Conservation (phyloP, 2,329 filamentous ascomycete genomes). For the Bipolaris sorokiniana region DNA sequence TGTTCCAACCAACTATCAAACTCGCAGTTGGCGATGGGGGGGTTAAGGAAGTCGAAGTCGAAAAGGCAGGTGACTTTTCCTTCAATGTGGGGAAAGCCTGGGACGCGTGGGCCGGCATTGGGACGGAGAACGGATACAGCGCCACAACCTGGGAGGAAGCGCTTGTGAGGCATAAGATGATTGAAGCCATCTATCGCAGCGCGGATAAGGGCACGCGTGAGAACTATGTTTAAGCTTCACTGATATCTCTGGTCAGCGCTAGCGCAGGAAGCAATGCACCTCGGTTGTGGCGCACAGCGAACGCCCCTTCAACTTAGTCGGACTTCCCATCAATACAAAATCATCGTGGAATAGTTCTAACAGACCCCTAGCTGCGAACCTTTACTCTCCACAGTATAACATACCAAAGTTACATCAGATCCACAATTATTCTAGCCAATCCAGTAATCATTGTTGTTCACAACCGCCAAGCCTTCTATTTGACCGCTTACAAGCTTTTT, state of each 20-base stretch:
- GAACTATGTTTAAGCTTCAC: constrained; percentile 31
- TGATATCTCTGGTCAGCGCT: background rate
- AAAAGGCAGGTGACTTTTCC: constrained; percentile 54
- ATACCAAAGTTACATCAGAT: too few relatives aligned
- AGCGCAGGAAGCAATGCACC: background rate
- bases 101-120: constrained; percentile 58
- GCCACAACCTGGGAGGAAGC: constrained; percentile 45
- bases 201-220: constrained; percentile 38
- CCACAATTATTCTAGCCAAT: too few relatives aligned
- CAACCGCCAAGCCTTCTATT: constrained; percentile 6
- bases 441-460: background rate
- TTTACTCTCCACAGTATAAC: too few relatives aligned
- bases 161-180: constrained; percentile 44
- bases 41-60: constrained; percentile 55
- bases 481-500: constrained; percentile 8
- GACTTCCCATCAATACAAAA: too few relatives aligned
- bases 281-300: background rate
- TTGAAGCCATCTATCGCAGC: constrained; percentile 46
- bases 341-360: too few relatives aligned
- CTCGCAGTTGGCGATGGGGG: constrained; percentile 43
- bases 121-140: constrained; percentile 29
- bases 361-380: too few relatives aligned
- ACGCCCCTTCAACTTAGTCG: too few relatives aligned
- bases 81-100: constrained; percentile 64
- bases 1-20: constrained; percentile 50